Evolutionary conservation across 2,329 filamentous ascomycete species (phyloP), one percentile per base, ranked within the genome.

Genomic region (Aschersonia sp.): DNA sequence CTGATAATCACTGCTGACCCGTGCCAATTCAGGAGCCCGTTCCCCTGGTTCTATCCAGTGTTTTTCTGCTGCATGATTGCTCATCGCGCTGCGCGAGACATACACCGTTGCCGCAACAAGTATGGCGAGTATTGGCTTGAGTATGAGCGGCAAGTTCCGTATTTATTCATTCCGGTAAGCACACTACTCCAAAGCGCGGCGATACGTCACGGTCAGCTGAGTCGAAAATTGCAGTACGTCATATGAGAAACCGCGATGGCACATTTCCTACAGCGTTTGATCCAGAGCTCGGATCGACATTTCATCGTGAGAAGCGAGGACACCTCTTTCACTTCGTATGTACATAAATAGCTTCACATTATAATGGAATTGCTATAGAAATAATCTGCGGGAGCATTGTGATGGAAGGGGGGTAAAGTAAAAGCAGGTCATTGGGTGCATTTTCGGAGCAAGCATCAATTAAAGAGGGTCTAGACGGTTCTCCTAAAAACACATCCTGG

Each of bases 11-110:
- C n/a, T 22, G 22, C 22, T 22, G 22, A n/a, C 22, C 4, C 9
- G n/a, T 29, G n/a, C 22, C 44, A 86, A 55, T 35, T 2, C 29
- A 60, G 59, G 55, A 86, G 81, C 57, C 84, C 85, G 0, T 89
- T 92, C 66, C 87, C 87, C 0, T 94, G 86, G 85, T 94, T 94
- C 65, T 90, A 94, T 59, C 83, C 85, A 0, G 62, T 85, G 32
- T 94, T 94, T 71, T 94, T 94, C 62, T 70, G 71, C 32, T 66
- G 68, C 53, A 92, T 90, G 85, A 90, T 92, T 58, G 71, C 79
- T 4, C 87, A 92, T 65, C 81, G 86, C 49, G 83, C 84, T 6
- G 66, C 68, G 46, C 74, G 87, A 52, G 87, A 94, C 60, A 86
- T 89, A 52, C 72, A 82, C 58, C 74, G 81, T 52, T 94, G 87